Percentiles rank a stretch among this genome's conserved stretches.
Conservation (phyloP, 345 rosid species). For the Hevea brasiliensis region DNA sequence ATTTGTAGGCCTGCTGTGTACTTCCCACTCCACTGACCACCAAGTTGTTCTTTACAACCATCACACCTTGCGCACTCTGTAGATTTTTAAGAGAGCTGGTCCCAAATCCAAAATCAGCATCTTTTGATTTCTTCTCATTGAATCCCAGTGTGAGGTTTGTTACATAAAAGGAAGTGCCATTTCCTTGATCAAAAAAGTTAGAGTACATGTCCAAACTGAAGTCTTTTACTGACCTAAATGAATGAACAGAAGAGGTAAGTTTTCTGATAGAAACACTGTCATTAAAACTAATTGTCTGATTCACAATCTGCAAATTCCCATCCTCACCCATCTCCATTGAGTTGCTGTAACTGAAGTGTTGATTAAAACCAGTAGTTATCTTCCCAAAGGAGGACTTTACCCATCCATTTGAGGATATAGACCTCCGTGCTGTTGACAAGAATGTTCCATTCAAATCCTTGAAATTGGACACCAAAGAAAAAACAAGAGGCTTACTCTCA, state of each 20-base stretch:
- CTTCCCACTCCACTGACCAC: slow-evolving; percentile 48
- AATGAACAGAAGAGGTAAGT: slow-evolving; percentile 25
- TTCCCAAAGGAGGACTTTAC: slow-evolving; percentile 66
- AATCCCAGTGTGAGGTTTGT: slow-evolving; percentile 57
- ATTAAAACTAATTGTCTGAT: slow-evolving; percentile 56
- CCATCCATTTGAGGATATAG: slow-evolving; percentile 57
- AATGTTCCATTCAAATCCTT: slow-evolving; percentile 61
- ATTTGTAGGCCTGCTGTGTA: slow-evolving; percentile 58
- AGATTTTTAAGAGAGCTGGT: slow-evolving; percentile 45
- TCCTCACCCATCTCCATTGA: slow-evolving; percentile 52
- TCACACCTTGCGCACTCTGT: slow-evolving; percentile 54
- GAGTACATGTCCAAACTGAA: slow-evolving; percentile 50
- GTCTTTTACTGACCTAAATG: slow-evolving; percentile 41
- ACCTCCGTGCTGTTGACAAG: slow-evolving; percentile 48
- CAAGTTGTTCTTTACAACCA: slow-evolving; percentile 49
- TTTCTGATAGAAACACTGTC: slow-evolving; percentile 43
- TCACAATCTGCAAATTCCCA: slow-evolving; percentile 54
- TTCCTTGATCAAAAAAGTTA: slow-evolving; percentile 35
- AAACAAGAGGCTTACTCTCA: slow-evolving; percentile 34
- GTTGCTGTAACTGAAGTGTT: slow-evolving; percentile 55
- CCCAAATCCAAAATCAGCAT: slow-evolving; percentile 15
- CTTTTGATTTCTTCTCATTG: slow-evolving; percentile 47
- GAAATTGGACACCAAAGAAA: slow-evolving; percentile 41
- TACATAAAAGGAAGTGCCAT: slow-evolving; percentile 30
- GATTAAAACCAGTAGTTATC: slow-evolving; percentile 49